Conservation (phyloP, 2,329 filamentous ascomycete species). For the Penicillium sp. region DNA sequence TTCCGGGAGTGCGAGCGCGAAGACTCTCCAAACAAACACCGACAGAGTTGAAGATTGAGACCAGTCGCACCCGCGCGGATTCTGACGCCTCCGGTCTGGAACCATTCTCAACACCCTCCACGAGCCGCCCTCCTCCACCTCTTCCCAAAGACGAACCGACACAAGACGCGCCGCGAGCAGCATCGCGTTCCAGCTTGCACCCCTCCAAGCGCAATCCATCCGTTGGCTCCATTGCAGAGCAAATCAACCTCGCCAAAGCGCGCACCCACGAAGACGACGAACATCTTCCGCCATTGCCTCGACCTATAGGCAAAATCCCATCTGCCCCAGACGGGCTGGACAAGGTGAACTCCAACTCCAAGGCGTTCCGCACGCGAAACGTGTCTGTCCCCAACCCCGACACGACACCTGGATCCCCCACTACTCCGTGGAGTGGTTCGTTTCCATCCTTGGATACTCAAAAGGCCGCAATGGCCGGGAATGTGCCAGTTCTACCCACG, state of each 20-base stretch:
- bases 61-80: slow-evolving; percentile 47
- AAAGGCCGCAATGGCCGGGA: slow-evolving; percentile 54
- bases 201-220: slow-evolving; percentile 38
- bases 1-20: slow-evolving; percentile 69
- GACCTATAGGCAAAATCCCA: slow-evolving; percentile 42
- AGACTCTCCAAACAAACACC: slow-evolving; percentile 79
- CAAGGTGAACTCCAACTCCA: slow-evolving; percentile 73
- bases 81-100: slow-evolving; percentile 31
- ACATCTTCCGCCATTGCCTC: slow-evolving; percentile 39
- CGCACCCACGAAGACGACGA: slow-evolving; percentile 51
- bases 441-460: slow-evolving; percentile 58
- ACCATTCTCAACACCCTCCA: slow-evolving; percentile 29
- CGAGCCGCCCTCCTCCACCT: slow-evolving; percentile 30
- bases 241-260: slow-evolving; percentile 48
- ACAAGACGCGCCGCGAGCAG: slow-evolving; percentile 19
- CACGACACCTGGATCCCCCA: slow-evolving; percentile 69
- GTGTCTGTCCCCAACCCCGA: slow-evolving; percentile 67
- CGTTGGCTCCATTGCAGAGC: slow-evolving; percentile 41
- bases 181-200: slow-evolving; percentile 24
- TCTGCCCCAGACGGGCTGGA: slow-evolving; percentile 53
- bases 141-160: slow-evolving; percentile 36
- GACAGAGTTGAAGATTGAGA: slow-evolving; percentile 90
- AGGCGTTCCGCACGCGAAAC: slow-evolving; percentile 74
- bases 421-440: slow-evolving; percentile 72
- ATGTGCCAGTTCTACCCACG: slow-evolving; percentile 68